Conservation (phyloP, 2,329 filamentous ascomycete species). For the Ophiocordyceps camponoti-rufipedis region DNA sequence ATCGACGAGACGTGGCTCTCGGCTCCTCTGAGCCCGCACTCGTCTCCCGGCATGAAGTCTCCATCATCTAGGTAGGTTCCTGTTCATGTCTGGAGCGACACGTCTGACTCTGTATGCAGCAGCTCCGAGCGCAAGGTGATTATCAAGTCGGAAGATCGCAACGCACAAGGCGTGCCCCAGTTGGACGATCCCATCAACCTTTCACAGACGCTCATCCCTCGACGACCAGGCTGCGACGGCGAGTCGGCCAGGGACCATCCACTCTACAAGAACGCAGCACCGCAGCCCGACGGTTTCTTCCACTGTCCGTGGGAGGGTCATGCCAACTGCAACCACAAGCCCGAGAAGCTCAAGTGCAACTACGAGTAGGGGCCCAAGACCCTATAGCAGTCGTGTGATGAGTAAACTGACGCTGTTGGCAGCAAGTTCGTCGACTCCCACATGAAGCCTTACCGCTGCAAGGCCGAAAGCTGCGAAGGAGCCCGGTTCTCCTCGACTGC, state of each 20-base stretch:
- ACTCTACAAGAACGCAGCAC: conserved; percentile 49
- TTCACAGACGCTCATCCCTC: conserved; percentile 21
- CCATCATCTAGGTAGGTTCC: conserved; percentile 33
- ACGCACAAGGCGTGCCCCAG: conserved; percentile 7
- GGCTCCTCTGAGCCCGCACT: conserved; percentile 18
- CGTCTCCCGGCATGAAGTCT: conserved; percentile 29
- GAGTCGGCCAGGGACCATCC: conserved; percentile 47
- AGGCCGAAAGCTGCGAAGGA: conserved; percentile 64
- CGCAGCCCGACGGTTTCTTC: conserved; percentile 62
- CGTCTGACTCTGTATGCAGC: conserved; percentile 6
- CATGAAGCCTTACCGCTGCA: conserved; percentile 91
- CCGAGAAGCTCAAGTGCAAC: conserved; percentile 96
- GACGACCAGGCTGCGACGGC: conserved; percentile 31
- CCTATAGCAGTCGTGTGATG: neutral
- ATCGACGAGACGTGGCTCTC: conserved; percentile 29
- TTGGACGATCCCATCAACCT: conserved; percentile 13
- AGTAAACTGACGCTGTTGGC: conserved; percentile 9
- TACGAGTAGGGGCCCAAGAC: conserved; percentile 62
- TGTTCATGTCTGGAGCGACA: neutral
- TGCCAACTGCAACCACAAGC: conserved; percentile 62
- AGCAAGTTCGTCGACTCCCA: conserved; percentile 98
- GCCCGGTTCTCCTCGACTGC: conserved; percentile 89
- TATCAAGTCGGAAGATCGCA: conserved; percentile 11
- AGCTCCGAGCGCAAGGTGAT: conserved; percentile 15
- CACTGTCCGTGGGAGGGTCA: conserved; percentile 78